These are phyloP conservation scores for Microbotryum scabiosae DNA, from an alignment of 1,284 basidiomycete species.

Conservation along the genomic window DNA sequence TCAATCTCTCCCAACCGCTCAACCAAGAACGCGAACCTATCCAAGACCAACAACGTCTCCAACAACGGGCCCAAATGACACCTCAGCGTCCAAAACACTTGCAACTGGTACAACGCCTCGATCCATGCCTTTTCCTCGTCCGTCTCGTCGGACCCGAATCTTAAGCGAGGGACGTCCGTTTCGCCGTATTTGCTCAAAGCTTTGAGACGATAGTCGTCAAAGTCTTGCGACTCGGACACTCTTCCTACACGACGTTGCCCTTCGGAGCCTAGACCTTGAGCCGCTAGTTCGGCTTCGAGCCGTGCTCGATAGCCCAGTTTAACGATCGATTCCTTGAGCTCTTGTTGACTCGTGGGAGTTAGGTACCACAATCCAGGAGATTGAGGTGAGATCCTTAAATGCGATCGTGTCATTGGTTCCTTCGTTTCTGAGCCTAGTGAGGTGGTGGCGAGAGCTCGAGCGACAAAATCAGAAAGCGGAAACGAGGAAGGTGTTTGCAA, in stretches of 20 bases:
- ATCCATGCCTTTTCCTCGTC: conserved; percentile 7
- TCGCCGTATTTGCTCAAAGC: conserved; percentile 7
- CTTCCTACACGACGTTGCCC: conserved; percentile 16
- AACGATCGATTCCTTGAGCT: conserved; percentile 9
- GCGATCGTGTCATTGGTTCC: conserved; percentile 6
- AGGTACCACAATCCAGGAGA: conserved; percentile 24
- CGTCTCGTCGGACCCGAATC: conserved; percentile 1
- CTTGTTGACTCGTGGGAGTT: not conserved
- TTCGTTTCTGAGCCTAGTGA: not conserved
- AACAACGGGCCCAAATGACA: conserved; percentile 18
- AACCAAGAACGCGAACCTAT: conserved; percentile 15
- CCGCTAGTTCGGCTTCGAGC: conserved; percentile 18
- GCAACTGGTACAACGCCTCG: conserved; percentile 8
- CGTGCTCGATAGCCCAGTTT: conserved; percentile 27
- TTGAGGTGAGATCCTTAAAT: conserved; percentile 27
- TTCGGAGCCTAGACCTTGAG: not conserved
- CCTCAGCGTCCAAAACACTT: conserved; percentile 26
- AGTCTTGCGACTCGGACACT: conserved; percentile 8
- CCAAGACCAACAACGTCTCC: conserved; percentile 22
- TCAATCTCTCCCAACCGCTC: conserved; percentile 5
- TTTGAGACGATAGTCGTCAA: conserved; percentile 11
- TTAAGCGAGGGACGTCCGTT: not conserved
- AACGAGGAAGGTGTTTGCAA: conserved; percentile 16
- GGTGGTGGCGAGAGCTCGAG: not conserved
- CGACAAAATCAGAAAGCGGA: conserved; percentile 7